Percentiles rank a stretch among this genome's conserved stretches.
phyloP scores from a whole-genome alignment of 2,329 filamentous ascomycete genomes.

The Chaetomium globosum region DNA sequence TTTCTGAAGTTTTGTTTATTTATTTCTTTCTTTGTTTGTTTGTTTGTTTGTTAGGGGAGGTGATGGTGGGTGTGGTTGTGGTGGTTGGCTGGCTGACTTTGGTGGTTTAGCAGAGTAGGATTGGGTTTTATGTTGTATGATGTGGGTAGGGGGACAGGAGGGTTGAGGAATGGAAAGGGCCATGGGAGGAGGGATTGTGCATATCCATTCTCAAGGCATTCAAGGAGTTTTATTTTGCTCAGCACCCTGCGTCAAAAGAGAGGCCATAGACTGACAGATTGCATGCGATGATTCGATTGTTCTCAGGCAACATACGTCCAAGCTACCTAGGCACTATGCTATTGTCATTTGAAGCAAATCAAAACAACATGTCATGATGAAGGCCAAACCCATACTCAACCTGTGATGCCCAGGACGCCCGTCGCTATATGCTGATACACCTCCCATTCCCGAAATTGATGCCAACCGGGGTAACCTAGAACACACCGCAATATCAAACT shows the following conservation, averaged over 20 bases:
- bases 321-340: neutral
- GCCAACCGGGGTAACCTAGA: neutral
- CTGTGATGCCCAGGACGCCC: neutral
- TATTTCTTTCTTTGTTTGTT: neutral
- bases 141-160: neutral
- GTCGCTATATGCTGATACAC: neutral
- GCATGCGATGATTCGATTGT: conserved; percentile 4
- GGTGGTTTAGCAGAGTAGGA: neutral
- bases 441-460: neutral
- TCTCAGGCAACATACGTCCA: neutral
- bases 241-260: neutral
- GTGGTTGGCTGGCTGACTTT: conserved; percentile 4
- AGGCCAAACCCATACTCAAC: neutral
- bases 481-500: neutral
- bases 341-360: neutral
- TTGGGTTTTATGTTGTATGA: neutral
- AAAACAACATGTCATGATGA: neutral
- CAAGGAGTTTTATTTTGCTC: neutral
- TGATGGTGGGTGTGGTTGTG: neutral
- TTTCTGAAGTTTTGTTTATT: neutral
- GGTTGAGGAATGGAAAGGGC: neutral
- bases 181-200: neutral
- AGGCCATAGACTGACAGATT: conserved; percentile 10
- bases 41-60: neutral
- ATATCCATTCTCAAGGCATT: neutral